Evolutionary conservation across 2,329 filamentous ascomycete species (phyloP).

Genomic region (Fusarium graminum): DNA sequence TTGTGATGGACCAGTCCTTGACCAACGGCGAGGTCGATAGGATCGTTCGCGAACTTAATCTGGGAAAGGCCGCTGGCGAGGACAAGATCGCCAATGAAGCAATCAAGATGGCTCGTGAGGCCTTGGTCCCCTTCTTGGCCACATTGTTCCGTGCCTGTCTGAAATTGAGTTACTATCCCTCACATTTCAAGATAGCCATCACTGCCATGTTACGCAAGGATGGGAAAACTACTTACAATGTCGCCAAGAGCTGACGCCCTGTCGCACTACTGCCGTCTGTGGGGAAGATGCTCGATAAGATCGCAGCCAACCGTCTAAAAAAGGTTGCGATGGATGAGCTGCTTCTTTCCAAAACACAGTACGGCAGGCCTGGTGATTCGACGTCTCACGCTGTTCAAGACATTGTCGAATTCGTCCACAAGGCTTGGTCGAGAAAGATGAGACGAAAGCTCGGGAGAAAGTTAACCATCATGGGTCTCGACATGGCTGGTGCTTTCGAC

Average conservation of each 20-base stretch:
- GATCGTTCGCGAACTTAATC: too few species aligned
- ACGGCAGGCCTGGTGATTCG: slow-evolving; percentile 7
- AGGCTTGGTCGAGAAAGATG: neutral
- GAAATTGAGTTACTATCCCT: neutral
- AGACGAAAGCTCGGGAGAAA: neutral
- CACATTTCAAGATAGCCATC: slow-evolving; percentile 3
- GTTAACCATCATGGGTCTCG: slow-evolving; percentile 11
- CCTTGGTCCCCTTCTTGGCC: neutral
- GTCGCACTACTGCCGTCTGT: slow-evolving; percentile 12
- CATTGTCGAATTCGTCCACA: neutral
- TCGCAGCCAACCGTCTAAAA: slow-evolving; percentile 11
- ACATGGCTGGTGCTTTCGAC: slow-evolving; percentile 21
- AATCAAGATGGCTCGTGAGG: too few species aligned
- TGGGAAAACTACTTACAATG: neutral
- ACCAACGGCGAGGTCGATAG: too few species aligned
- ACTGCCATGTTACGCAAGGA: slow-evolving; percentile 15
- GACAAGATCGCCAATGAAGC: too few species aligned
- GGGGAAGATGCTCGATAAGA: slow-evolving; percentile 10
- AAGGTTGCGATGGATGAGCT: neutral
- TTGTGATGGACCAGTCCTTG: too few species aligned
- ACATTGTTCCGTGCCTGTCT: slow-evolving; percentile 15
- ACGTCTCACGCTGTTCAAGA: slow-evolving; percentile 8
- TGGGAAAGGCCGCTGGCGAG: too few species aligned
- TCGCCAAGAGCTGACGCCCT: slow-evolving; percentile 9
- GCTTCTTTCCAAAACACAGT: slow-evolving; percentile 17